Percentiles rank a stretch among this genome's conserved stretches.
These are phyloP conservation scores for Yarrowia divulgata DNA, from an alignment of 805 yeast genomes.

Conservation along the genomic window DNA sequence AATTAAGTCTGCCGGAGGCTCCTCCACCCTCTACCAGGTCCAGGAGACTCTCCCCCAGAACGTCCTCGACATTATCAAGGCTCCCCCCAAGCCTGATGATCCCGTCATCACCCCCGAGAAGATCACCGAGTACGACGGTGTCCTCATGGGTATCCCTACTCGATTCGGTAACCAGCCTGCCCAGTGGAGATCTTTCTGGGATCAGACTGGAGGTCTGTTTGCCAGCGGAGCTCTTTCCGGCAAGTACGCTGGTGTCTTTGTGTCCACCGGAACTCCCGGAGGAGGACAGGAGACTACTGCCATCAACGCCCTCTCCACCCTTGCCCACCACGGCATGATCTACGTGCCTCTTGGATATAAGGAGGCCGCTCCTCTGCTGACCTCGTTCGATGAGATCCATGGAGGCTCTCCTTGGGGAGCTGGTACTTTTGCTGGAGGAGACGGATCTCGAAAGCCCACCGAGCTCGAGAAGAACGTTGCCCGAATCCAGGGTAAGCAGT, in stretches of 20 bases:
- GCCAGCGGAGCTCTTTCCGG: constrained; percentile 71
- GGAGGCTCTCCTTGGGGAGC: constrained; percentile 93
- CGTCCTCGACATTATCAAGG: constrained; percentile 65
- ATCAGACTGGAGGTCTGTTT: constrained; percentile 79
- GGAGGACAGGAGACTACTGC: constrained; percentile 82
- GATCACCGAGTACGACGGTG: constrained; percentile 70
- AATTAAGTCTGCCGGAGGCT: constrained; percentile 70
- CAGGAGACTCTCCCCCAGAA: constrained; percentile 77
- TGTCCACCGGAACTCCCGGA: constrained; percentile 74
- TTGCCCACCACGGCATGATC: constrained; percentile 79
- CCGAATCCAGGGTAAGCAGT: constrained; percentile 68
- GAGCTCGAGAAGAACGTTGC: constrained; percentile 72
- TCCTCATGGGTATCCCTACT: constrained; percentile 81
- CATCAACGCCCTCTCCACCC: constrained; percentile 62
- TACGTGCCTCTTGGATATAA: constrained; percentile 81
- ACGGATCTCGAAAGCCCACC: constrained; percentile 75
- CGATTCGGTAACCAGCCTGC: constrained; percentile 79
- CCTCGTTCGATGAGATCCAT: constrained; percentile 70
- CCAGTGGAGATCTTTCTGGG: constrained; percentile 81
- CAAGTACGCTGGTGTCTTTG: constrained; percentile 78
- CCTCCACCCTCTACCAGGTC: constrained; percentile 76
- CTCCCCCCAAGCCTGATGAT: constrained; percentile 57
- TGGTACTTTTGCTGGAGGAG: constrained; percentile 76
- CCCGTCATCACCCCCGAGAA: constrained; percentile 67
- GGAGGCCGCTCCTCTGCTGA: constrained; percentile 60